Percentiles rank a stretch among this genome's conserved stretches.
These are phyloP conservation scores for Hypoxylon sp. DNA, from an alignment of 2,329 filamentous ascomycete species.

Conservation along the genomic window DNA sequence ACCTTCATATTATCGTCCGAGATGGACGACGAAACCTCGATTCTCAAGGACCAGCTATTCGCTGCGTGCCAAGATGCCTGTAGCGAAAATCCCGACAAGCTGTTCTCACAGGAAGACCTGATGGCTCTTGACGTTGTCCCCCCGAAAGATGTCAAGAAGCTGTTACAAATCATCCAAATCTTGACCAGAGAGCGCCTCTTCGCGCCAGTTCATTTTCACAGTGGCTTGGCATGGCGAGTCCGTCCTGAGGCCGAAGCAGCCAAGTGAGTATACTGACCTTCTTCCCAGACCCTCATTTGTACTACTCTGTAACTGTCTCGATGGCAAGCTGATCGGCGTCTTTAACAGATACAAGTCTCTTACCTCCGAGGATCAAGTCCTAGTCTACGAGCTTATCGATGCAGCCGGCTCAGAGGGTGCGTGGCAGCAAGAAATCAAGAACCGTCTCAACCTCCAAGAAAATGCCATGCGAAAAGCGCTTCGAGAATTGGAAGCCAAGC, in stretches of 20 bases:
- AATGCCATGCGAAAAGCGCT: slow-evolving; percentile 84
- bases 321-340: slow-evolving; percentile 14
- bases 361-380: slow-evolving; percentile 79
- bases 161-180: slow-evolving; percentile 69
- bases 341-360: slow-evolving; percentile 70
- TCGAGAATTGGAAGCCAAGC: slow-evolving; percentile 85
- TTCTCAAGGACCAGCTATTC: slow-evolving; percentile 71
- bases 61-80: slow-evolving; percentile 66
- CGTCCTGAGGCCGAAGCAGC: slow-evolving; percentile 72
- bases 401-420: slow-evolving; percentile 87
- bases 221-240: slow-evolving; percentile 69
- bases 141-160: slow-evolving; percentile 67
- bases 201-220: slow-evolving; percentile 62
- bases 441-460: slow-evolving; percentile 85
- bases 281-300: background rate
- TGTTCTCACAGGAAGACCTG: slow-evolving; percentile 73
- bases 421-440: slow-evolving; percentile 90
- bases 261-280: slow-evolving; percentile 63
- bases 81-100: slow-evolving; percentile 59
- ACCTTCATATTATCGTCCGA: slow-evolving; percentile 13
- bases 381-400: slow-evolving; percentile 93
- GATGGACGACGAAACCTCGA: slow-evolving; percentile 52
- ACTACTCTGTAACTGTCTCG: background rate
- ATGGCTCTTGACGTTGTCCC: slow-evolving; percentile 71
- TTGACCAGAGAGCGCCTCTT: slow-evolving; percentile 74